Percentiles rank a stretch among this genome's conserved stretches.
These are phyloP conservation scores for Alternaria dauci DNA, from an alignment of 2,329 filamentous ascomycete species.

Conservation along the genomic window DNA sequence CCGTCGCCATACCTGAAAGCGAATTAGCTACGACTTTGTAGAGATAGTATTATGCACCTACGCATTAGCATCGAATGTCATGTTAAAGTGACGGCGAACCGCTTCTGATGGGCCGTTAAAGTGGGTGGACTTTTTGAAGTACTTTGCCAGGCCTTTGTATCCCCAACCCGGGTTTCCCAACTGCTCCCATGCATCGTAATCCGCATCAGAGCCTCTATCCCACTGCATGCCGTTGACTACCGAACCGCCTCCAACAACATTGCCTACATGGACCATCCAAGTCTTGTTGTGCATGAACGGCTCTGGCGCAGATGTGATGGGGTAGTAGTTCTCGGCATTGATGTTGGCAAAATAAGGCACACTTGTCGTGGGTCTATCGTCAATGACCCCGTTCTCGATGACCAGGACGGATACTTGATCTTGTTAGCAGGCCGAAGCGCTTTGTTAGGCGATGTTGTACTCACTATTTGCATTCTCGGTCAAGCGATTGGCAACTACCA, in stretches of 20 bases:
- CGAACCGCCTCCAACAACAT: conserved; percentile 44
- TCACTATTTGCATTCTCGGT: conserved; percentile 12
- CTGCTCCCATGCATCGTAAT: conserved; percentile 62
- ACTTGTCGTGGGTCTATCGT: conserved; percentile 15
- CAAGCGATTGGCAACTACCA: conserved; percentile 31
- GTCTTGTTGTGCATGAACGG: conserved; percentile 33
- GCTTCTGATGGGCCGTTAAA: conserved; percentile 20
- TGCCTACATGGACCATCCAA: conserved; percentile 29
- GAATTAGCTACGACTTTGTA: not conserved
- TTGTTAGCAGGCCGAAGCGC: not conserved
- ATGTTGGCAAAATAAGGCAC: conserved; percentile 21
- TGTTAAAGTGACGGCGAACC: conserved; percentile 6
- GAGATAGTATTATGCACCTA: not conserved
- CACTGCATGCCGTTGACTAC: conserved; percentile 48
- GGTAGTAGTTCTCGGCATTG: conserved; percentile 21
- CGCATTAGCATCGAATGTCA: conserved; percentile 23
- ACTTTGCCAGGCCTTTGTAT: conserved; percentile 57
- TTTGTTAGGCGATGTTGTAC: not conserved
- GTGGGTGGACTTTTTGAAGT: conserved; percentile 40
- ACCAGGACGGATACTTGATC: conserved; percentile 23
- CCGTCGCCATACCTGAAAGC: conserved; percentile 18
- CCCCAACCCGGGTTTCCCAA: conserved; percentile 67
- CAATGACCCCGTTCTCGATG: conserved; percentile 25
- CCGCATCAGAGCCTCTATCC: conserved; percentile 39
- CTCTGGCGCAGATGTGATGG: conserved; percentile 25